Evolutionary conservation across 805 yeast genomes (phyloP), one percentile per base, ranked within the genome.

Genomic region (Metschnikowia peoriensis): DNA sequence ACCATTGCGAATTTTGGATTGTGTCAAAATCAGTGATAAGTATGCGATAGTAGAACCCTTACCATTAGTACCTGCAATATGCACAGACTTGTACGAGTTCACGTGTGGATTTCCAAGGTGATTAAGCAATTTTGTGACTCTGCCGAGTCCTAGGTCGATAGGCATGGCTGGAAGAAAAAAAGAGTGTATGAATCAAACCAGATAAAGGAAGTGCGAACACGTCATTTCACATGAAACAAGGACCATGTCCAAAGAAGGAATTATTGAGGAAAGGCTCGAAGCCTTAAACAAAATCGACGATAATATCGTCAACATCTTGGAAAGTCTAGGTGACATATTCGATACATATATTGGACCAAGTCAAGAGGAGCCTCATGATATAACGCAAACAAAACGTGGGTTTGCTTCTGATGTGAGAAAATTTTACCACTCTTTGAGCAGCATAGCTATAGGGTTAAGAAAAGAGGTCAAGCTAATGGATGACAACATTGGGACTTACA

Each of bases 31-130:
- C 15, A 90, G 82, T 4, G 90, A 77, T 8, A 94, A 53, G 65
- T 91, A 92, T 0, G 97, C 85, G 53, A 96, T 84, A 0, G 92
- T 88, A 0, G 97, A 91, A 0, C 99, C 99, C 64, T 93, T 93
- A 0, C 99, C 99, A 65, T 93, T 93, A 8, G 99, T 93, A 0
- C 99, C 99, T 0, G 97, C 97, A 4, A 94, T 79, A 64, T 94
- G 99, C n/a, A 94, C 73, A 0, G 90, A 84, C 55, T 81, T 80
- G 62, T 83, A 82, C 5, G 71, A 60, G 14, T 65, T 55, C 10
- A 66, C 60, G 39, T 89, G 94, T 0, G 97, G 97, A 60, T 83
- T 80, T 0, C 89, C 90, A 17, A 91, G 70, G 38, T 63, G 62
- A 28, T 57, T 57, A 8, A 75, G 66, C 27, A 75, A 66, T 43